Evolutionary conservation across 1,284 basidiomycete species (phyloP), one percentile per base, ranked within the genome.

Genomic region (Melampsora medusae): DNA sequence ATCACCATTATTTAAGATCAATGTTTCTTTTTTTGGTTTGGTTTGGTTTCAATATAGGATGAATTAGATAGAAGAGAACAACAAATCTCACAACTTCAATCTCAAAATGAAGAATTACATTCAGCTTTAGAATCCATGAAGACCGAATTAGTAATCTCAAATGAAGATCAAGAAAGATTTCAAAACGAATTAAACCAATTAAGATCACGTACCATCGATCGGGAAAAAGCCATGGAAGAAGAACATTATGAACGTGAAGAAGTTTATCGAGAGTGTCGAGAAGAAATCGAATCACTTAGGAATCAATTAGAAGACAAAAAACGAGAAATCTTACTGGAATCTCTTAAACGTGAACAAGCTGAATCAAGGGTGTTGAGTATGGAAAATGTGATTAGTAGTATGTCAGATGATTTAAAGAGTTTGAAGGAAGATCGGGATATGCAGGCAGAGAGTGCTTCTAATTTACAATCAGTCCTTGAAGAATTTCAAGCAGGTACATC

Each of bases 221-320:
- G 88, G 9, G 79, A 81, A 69, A 78, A 77, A 25, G 69, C 76
- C 17, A 77, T 74, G 86, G 81, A 82, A 6, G 90, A 90, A 60
- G 92, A 95, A 83, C 88, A 87, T 49, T 82, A 89, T 48, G 83
- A 88, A 67, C 87, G 90, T n/a, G 92, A 95, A 80, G 87, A 89
- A 16, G 91, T 92, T 80, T 85, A 95, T 77, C 86, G 91, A 19
- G 92, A 94, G 80, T 85, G 89, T 4, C 88, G 93, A 79, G 87
- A 88, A 31, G 92, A 95, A 82, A 86, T 96, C 56, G 94, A 97
- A 83, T 87, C 89, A 78, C 89, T 90, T 83, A 86, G 91, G 77
- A 87, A 92, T 81, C 92, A 94, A 82, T 85, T 91, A 62, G 93
- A 96, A 77, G 92, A 95, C 81, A 93, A 91, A 90, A 92, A 96